Percentiles rank a stretch among this genome's conserved stretches.
Conservation (phyloP, 139 green algal species). For the Tetratostichococcus sp. region DNA sequence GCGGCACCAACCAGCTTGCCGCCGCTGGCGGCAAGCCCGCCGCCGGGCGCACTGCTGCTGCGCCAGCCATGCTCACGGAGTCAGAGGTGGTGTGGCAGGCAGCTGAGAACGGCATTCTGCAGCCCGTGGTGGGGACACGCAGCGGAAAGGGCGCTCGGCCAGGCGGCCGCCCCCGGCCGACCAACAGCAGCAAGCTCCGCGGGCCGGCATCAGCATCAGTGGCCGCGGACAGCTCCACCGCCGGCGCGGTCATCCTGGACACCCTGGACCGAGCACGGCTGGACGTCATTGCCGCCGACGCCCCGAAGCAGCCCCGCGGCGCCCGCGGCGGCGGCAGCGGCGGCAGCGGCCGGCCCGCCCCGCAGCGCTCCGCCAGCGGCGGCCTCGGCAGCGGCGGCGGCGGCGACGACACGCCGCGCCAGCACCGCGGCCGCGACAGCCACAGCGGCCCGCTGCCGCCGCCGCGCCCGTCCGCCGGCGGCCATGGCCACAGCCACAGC, state of each 20-base stretch:
- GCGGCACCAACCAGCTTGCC: too few relatives aligned
- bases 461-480: too few relatives aligned
- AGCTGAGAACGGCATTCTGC: neutral
- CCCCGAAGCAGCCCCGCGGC: too few relatives aligned
- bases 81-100: neutral
- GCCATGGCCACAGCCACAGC: too few relatives aligned
- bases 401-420: too few relatives aligned
- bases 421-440: too few relatives aligned
- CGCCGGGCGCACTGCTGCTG: too few relatives aligned
- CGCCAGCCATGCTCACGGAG: neutral
- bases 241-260: neutral
- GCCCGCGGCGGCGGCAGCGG: too few relatives aligned
- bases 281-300: neutral
- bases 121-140: neutral
- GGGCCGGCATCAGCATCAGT: neutral
- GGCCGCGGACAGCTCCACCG: neutral
- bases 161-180: too few relatives aligned
- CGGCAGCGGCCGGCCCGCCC: too few relatives aligned
- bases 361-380: too few relatives aligned
- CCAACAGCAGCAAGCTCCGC: neutral
- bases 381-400: neutral
- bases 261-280: neutral
- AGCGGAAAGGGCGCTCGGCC: neutral
- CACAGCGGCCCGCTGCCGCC: neutral
- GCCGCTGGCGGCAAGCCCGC: too few relatives aligned